Evolutionary conservation across 2,329 filamentous ascomycete species (phyloP), one percentile per base, ranked within the genome.

Genomic region (Exophiala xenobiotica): DNA sequence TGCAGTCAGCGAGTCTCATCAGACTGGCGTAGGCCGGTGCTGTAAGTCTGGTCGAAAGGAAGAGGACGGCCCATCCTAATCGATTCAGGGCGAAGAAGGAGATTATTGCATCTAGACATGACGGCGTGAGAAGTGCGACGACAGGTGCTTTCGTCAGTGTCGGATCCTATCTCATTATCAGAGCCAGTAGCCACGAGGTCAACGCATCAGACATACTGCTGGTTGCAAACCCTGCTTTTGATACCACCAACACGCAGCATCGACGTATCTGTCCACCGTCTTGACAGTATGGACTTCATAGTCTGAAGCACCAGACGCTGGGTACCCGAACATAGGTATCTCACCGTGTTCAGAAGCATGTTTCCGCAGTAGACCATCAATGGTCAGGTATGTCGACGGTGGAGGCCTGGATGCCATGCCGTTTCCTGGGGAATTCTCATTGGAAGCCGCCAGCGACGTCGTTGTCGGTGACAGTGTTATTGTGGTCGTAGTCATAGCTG

Each of bases 41-140:
- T 1, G 78, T 71, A 1, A 82, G 70, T 4, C 79, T 67, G 2
- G 76, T 79, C 0, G 78, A 81, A 1, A 83, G 68, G 24, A 81
- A 72, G 2, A 83, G 65, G 2, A 74, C 69, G 0, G 78, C 74
- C 66, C 79, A 78, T 8, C 80, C 80, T 12, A 83, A 65, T 54
- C 78, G 74, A 24, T 72, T 74, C 39, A 83, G 59, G 0, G 77
- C 79, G 38, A 82, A 51, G 31, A 54, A 49, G 9, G 54, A 51
- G 18, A 57, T 38, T n/a, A 54, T 48, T 4, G 45, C 42, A 18
- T 57, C 51, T 9, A 57, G 26, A 23, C 42, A 23, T 3, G 54
- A 54, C 12, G 43, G 46, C 12, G 46, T 41, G 4, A 48, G 41
- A 12, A 54, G 31, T 5, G 51, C 51, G 12, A 51, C 40, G n/a